phyloP scores from a whole-genome alignment of 139 green algal species.

The Chlamydomonas sp. region DNA sequence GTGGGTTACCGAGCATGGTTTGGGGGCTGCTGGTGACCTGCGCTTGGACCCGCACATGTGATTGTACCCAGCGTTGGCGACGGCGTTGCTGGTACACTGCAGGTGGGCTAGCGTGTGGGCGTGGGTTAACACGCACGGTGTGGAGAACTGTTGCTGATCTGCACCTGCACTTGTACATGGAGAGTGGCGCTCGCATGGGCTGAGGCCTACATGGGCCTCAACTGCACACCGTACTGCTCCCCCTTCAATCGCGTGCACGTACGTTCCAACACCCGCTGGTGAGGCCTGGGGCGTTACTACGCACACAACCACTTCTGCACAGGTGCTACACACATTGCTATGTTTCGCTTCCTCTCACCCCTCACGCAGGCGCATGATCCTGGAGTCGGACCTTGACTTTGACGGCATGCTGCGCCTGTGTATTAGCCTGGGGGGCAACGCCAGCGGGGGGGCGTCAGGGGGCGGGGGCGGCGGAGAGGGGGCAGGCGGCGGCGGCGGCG shows the following conservation, averaged over 20 bases:
- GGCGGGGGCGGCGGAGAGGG: no score
- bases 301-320: no score
- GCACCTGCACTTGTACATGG: no score
- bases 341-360: background rate
- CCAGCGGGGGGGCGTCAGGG: no score
- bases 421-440: slow-evolving; percentile 63
- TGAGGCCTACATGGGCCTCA: no score
- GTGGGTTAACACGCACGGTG: background rate
- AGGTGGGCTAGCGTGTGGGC: background rate
- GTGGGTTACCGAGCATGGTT: background rate
- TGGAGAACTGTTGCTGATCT: no score
- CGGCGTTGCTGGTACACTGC: background rate
- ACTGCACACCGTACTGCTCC: background rate
- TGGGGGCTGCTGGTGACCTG: no score
- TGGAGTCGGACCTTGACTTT: slow-evolving; percentile 63
- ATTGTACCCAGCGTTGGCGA: background rate
- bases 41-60: background rate
- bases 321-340: background rate
- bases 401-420: slow-evolving; percentile 84
- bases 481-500: no score
- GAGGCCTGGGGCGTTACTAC: background rate
- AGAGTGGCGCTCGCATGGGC: no score
- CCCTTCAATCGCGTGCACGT: background rate
- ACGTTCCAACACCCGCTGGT: background rate
- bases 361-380: slow-evolving; percentile 8